Evolutionary conservation across 306 rosid species (phyloP).

Genomic region (Corylus heterophylla): DNA sequence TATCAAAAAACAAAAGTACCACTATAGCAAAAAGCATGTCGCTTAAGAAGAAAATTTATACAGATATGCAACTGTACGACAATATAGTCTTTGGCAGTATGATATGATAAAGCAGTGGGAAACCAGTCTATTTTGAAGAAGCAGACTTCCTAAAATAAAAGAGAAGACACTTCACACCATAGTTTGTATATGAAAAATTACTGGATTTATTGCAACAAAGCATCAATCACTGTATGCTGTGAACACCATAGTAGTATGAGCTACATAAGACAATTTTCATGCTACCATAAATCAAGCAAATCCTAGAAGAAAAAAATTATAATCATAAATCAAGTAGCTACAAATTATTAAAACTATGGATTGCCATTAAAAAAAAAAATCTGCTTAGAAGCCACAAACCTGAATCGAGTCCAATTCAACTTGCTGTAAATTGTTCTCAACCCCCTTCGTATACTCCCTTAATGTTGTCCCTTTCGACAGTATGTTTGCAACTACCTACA

Average conservation of each 20-base stretch:
- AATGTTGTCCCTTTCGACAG: slow-evolving; percentile 82
- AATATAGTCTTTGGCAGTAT: neutral
- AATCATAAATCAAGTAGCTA: slow-evolving; percentile 2
- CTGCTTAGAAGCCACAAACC: slow-evolving; percentile 49
- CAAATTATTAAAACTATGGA: neutral
- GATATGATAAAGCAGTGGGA: neutral
- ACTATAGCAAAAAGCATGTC: neutral
- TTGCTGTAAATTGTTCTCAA: slow-evolving; percentile 88
- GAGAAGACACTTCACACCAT: neutral
- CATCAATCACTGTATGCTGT: neutral
- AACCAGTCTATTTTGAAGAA: neutral
- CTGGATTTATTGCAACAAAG: slow-evolving; percentile 3
- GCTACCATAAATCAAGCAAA: slow-evolving; percentile 19
- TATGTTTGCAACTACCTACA: slow-evolving; percentile 86
- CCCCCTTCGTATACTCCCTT: slow-evolving; percentile 89
- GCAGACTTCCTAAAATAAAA: slow-evolving; percentile 6
- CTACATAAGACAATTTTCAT: neutral
- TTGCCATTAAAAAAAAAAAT: neutral
- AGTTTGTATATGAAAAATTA: slow-evolving; percentile 3
- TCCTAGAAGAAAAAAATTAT: neutral
- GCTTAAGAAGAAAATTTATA: neutral
- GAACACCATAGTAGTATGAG: neutral
- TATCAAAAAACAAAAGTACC: neutral
- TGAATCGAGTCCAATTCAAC: slow-evolving; percentile 96
- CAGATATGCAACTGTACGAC: neutral